Evolutionary conservation across 768 basidiomycete species (phyloP), one percentile per base, ranked within the genome.

Genomic region (Tricholomella constricta): DNA sequence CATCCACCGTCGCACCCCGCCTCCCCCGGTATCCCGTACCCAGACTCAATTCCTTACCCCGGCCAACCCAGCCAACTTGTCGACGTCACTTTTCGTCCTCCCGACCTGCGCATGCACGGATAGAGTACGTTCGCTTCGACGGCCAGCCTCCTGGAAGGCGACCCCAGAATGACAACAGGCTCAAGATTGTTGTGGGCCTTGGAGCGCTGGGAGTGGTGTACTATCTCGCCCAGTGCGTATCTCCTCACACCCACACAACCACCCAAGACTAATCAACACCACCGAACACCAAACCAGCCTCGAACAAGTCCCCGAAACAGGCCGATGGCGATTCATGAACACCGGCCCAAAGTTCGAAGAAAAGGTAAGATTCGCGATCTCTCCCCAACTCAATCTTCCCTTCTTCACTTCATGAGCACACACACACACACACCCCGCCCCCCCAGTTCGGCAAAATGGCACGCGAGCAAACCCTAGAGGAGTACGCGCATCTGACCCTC

Each of bases 321-420:
- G 93, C 0, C 73, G 95, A 51, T 88, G 87, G 81, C 72, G 95
- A 19, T 97, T 95, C 66, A 96, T 98, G 82, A 88, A 90, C 63
- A 78, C 86, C 3, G 78, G 78, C 36, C 78, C 78, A 0, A 73
- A 75, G 46, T 70, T 68, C 23, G 91, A 94, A 70, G 73, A 78
- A 7, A 64, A 72, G 62, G 84, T 86, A 55, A 50, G 77, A 62
- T 14, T 19, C 31, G 12, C 22, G 12, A 23, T n/a, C 37, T 40
- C 4, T 32, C 9, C 2, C 10, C 31, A 32, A 10, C 31, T 32
- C 31, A 2, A 32, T n/a, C n/a, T n/a, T n/a, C n/a, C n/a, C n/a
- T n/a, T n/a, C n/a, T n/a, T n/a, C n/a, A n/a, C n/a, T n/a, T n/a
- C n/a, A n/a, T n/a, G n/a, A n/a, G n/a, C n/a, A n/a, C n/a, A n/a